phyloP scores from a whole-genome alignment of 805 yeast genomes.

The Candida andamanensis region DNA sequence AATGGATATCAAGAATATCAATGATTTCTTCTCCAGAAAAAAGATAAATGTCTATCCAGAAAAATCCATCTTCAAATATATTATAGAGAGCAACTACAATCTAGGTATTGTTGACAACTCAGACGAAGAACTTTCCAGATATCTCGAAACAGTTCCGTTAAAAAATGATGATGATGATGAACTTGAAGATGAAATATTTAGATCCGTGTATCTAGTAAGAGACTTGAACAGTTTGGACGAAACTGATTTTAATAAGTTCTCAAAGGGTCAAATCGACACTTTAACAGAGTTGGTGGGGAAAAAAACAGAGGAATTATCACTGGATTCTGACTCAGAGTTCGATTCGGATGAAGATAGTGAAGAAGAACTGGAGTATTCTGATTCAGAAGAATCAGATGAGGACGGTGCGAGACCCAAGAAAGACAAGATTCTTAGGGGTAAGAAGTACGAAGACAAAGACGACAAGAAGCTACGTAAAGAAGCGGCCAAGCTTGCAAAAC shows the following conservation, averaged over 20 bases:
- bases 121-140: conserved; percentile 35
- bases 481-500: conserved; percentile 27
- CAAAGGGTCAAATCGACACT: conserved; percentile 76
- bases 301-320: conserved; percentile 27
- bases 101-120: conserved; percentile 36
- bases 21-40: conserved; percentile 72
- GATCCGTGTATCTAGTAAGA: conserved; percentile 72
- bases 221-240: conserved; percentile 84
- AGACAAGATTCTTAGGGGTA: too few species aligned
- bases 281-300: conserved; percentile 58
- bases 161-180: conserved; percentile 58
- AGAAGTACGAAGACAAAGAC: conserved; percentile 54
- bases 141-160: conserved; percentile 50
- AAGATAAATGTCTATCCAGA: conserved; percentile 79
- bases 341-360: conserved; percentile 32
- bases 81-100: conserved; percentile 46
- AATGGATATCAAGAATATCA: conserved; percentile 96
- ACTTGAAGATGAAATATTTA: conserved; percentile 73
- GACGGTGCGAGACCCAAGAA: conserved; percentile 28
- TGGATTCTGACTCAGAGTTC: conserved; percentile 20
- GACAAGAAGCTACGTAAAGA: conserved; percentile 44
- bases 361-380: conserved; percentile 15
- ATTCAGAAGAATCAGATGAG: conserved; percentile 38
- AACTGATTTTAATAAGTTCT: conserved; percentile 76
- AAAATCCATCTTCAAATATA: conserved; percentile 71